Evolutionary conservation across 2,329 filamentous ascomycete genomes (phyloP).

Genomic region (Myriangium duriaei): DNA sequence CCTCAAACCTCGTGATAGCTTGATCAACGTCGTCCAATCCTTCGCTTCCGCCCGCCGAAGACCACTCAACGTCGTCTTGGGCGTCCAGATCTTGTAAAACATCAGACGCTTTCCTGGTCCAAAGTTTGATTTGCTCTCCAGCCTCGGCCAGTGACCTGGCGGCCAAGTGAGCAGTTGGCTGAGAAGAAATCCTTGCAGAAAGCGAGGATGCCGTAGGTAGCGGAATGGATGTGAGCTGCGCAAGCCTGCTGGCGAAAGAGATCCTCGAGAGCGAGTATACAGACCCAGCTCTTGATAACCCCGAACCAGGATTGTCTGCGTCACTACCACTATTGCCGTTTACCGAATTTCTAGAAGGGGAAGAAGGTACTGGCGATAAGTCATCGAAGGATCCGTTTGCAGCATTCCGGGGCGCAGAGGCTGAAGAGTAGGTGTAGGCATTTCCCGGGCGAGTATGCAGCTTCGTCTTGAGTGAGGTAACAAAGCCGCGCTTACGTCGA

Average conservation of each 20-base stretch:
- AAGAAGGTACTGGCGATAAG: slow-evolving; percentile 2
- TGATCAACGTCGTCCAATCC: slow-evolving; percentile 56
- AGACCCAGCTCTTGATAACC: slow-evolving; percentile 55
- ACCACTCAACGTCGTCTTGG: slow-evolving; percentile 97
- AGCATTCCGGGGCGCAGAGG: slow-evolving; percentile 4
- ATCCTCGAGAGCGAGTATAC: slow-evolving; percentile 87
- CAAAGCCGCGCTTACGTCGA: slow-evolving; percentile 4
- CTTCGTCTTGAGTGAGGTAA: slow-evolving; percentile 1
- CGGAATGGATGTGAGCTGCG: slow-evolving; percentile 79
- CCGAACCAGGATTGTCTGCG: slow-evolving; percentile 1
- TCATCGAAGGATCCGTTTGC: background rate
- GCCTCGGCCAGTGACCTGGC: slow-evolving; percentile 72
- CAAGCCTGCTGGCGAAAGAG: slow-evolving; percentile 86
- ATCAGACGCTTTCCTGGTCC: slow-evolving; percentile 85
- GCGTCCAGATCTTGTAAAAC: slow-evolving; percentile 82
- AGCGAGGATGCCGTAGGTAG: slow-evolving; percentile 76
- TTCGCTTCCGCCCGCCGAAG: slow-evolving; percentile 71
- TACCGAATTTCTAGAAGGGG: slow-evolving; percentile 1
- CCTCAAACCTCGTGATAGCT: slow-evolving; percentile 73
- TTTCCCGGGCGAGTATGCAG: background rate
- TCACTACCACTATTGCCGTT: slow-evolving; percentile 6
- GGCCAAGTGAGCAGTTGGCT: slow-evolving; percentile 74
- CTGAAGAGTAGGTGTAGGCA: slow-evolving; percentile 1
- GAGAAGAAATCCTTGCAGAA: slow-evolving; percentile 69
- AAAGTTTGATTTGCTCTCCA: slow-evolving; percentile 82